Evolutionary conservation across 2,329 filamentous ascomycete species (phyloP), one percentile per base, ranked within the genome.

Genomic region (Fusarium nematophilum): DNA sequence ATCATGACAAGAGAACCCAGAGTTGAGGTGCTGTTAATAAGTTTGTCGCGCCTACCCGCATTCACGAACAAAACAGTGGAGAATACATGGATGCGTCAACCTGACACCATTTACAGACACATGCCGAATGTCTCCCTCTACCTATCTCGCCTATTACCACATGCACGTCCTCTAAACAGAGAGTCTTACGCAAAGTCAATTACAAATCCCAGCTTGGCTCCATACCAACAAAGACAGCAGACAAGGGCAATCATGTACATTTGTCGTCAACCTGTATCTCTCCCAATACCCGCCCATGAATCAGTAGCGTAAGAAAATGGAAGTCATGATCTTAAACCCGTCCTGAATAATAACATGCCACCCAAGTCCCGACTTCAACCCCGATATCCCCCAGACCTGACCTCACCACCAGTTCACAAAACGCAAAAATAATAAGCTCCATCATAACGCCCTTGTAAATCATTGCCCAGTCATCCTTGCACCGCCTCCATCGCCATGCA

Each of bases 311-410:
- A 55, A 49, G 46, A 53, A 58, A 58, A 21, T 21, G 21, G 21
- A 42, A 44, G 50, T 65, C 62, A 48, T 65, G 53, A 59, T 62
- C 61, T 59, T 65, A 50, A 64, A 43, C 48, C 64, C 62, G 50
- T 58, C 57, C 55, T 58, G 53, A 59, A 53, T 56, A 58, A 60
- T 38, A 58, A 55, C 39, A 50, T 65, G 51, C 58, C 65, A 37
- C 65, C 65, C 63, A 57, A 38, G 33, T 48, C 47, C 60, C 45
- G 36, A 57, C 52, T 53, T 64, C 33, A 49, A 49, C 36, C 49
- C 46, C 43, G 30, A 36, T 21, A 27, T 50, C 48, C 43, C 53
- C 42, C 46, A 51, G 57, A 47, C 47, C 53, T 44, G 49, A 47
- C 53, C 59, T 64, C 56, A 52, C 55, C 38, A 42, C 23, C 54